These are phyloP conservation scores for Echites panduratus DNA, from an alignment of 257 asterid species.

Conservation along the genomic window DNA sequence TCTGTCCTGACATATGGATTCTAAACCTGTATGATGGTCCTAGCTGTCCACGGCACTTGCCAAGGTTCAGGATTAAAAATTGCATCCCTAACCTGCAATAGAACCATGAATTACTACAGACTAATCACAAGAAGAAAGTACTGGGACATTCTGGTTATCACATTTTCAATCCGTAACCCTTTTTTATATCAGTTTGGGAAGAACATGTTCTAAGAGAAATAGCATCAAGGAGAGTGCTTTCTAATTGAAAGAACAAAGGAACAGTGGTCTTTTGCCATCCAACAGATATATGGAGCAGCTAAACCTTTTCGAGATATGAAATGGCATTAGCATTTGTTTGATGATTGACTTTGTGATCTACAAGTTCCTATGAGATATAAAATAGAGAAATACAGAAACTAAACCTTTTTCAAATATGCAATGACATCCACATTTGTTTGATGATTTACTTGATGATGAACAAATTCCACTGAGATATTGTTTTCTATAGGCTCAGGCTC, in stretches of 20 bases:
- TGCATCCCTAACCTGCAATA: constrained; percentile 40
- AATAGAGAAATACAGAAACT: not conserved
- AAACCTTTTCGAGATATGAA: not conserved
- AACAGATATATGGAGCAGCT: not conserved
- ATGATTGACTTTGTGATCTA: constrained; percentile 23
- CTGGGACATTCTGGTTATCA: constrained; percentile 18
- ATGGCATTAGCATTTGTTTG: not conserved
- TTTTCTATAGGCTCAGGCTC: constrained; percentile 35
- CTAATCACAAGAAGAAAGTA: not conserved
- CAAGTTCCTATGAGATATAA: constrained; percentile 25
- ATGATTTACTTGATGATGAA: constrained; percentile 25
- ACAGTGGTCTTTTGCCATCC: not conserved
- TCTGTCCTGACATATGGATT: not conserved
- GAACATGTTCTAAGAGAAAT: not conserved
- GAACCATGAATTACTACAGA: not conserved
- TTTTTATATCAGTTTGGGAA: not conserved
- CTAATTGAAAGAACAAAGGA: not conserved
- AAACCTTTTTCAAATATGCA: constrained; percentile 1
- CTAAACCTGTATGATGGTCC: constrained; percentile 56
- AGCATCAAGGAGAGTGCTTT: constrained; percentile 1
- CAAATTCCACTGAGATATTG: constrained; percentile 32
- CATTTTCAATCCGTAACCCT: not conserved
- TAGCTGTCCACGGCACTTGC: constrained; percentile 78
- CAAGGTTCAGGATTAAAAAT: constrained; percentile 54
- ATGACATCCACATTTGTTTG: not conserved